A percentile compares a stretch with the other conserved stretches of the same genome.
Conservation (phyloP, 345 rosid genomes). For the Raphanus sativus region DNA sequence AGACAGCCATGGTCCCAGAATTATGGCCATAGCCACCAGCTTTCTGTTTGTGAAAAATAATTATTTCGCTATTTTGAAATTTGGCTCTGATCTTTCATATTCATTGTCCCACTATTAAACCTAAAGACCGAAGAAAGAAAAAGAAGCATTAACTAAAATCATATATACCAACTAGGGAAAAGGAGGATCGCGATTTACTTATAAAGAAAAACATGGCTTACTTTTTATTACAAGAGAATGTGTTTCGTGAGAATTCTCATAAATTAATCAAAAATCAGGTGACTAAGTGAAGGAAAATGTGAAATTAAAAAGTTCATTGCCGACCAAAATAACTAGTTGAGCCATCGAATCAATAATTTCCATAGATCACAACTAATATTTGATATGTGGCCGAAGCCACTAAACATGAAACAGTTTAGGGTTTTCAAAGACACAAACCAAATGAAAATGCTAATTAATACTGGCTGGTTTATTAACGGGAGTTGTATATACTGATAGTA, state of each 20-base stretch:
- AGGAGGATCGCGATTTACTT: constrained; percentile 16
- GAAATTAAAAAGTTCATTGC: constrained; percentile 5
- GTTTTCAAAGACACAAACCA: neutral
- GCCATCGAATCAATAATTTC: constrained; percentile 9
- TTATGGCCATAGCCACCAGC: constrained; percentile 28
- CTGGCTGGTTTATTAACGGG: neutral
- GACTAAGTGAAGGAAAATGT: constrained; percentile 29
- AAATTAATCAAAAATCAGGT: constrained; percentile 24
- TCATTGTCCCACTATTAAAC: constrained; percentile 34
- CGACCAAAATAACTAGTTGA: constrained; percentile 18
- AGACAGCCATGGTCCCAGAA: neutral
- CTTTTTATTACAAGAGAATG: neutral
- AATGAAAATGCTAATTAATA: neutral
- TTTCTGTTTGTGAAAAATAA: constrained; percentile 21
- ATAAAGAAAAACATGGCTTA: neutral
- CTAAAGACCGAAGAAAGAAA: constrained; percentile 34
- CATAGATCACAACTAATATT: neutral
- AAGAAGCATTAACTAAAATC: constrained; percentile 26
- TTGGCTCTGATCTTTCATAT: constrained; percentile 26
- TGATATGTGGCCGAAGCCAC: neutral
- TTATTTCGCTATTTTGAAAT: constrained; percentile 18
- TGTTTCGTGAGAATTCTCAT: constrained; percentile 18
- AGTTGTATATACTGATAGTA: neutral
- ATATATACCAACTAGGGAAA: constrained; percentile 12
- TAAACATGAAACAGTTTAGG: neutral